These are phyloP conservation scores for Penicillium coprophilum DNA, from an alignment of 495 filamentous ascomycete species.

Conservation along the genomic window DNA sequence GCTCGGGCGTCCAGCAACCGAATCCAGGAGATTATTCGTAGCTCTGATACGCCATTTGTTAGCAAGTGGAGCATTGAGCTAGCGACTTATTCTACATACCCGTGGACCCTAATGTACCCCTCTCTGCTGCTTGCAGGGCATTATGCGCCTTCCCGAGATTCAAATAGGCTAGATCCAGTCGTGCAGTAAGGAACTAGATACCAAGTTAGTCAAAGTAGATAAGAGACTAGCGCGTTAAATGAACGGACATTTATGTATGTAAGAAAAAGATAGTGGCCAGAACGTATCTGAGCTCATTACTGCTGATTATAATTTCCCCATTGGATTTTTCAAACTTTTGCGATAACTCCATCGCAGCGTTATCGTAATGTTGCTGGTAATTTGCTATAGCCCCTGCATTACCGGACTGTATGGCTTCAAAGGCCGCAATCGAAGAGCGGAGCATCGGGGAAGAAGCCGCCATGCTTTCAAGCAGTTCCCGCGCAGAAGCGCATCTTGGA, in stretches of 20 bases:
- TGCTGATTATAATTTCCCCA: not conserved
- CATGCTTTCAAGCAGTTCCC: slow-evolving; percentile 2
- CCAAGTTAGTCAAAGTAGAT: slow-evolving; percentile 10
- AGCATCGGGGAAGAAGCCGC: not conserved
- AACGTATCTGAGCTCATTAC: slow-evolving; percentile 2
- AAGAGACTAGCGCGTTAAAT: not conserved
- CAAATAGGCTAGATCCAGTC: not conserved
- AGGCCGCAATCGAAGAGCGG: not conserved
- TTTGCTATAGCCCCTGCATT: not conserved
- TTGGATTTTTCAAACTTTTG: not conserved
- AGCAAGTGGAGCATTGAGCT: not conserved
- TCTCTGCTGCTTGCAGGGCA: slow-evolving; percentile 14
- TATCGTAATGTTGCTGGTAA: not conserved
- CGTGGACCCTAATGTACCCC: slow-evolving; percentile 10
- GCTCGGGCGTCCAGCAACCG: slow-evolving; percentile 38
- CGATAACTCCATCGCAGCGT: not conserved
- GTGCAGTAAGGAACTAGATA: not conserved
- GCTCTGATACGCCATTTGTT: slow-evolving; percentile 14
- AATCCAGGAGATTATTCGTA: slow-evolving; percentile 37
- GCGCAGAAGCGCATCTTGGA: not conserved
- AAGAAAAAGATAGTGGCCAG: slow-evolving; percentile 1
- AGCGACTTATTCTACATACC: not conserved
- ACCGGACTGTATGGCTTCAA: not conserved
- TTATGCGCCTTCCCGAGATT: slow-evolving; percentile 17
- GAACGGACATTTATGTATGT: not conserved